Percentiles rank a stretch among this genome's conserved stretches.
phyloP scores from a whole-genome alignment of 1,284 basidiomycete genomes.

The Tilletia indica region DNA sequence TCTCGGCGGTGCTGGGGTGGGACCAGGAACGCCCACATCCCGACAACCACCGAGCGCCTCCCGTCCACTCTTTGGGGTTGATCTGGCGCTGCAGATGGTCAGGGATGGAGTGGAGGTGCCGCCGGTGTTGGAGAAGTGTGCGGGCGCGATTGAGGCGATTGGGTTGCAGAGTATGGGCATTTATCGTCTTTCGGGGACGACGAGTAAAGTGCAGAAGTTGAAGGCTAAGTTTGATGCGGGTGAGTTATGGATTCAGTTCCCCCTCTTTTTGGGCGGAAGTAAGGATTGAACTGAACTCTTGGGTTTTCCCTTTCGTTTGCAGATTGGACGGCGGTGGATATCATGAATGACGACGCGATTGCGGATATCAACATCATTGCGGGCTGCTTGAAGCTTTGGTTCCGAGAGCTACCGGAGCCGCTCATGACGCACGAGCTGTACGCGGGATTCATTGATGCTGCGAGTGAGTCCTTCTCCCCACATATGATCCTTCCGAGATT shows the following conservation, averaged over 20 bases:
- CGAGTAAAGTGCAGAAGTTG: constrained; percentile 79
- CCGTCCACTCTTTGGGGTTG: constrained; percentile 72
- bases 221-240: constrained; percentile 76
- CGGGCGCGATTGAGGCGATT: constrained; percentile 75
- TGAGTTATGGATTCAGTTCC: neutral
- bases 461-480: constrained; percentile 66
- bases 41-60: neutral
- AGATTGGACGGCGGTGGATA: constrained; percentile 54
- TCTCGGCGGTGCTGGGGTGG: neutral
- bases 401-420: constrained; percentile 92
- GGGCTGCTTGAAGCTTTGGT: constrained; percentile 90
- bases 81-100: constrained; percentile 84
- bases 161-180: constrained; percentile 81
- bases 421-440: constrained; percentile 81
- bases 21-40: neutral
- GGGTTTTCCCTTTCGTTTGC: neutral
- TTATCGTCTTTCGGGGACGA: constrained; percentile 88
- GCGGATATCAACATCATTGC: constrained; percentile 94
- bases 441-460: constrained; percentile 88
- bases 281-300: neutral
- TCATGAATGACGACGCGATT: constrained; percentile 55
- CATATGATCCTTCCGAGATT: constrained; percentile 16
- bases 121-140: constrained; percentile 81
- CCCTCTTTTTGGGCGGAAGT: no score
- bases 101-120: constrained; percentile 88